Evolutionary conservation across 2,329 filamentous ascomycete species (phyloP), one percentile per base, ranked within the genome.

Genomic region (Ophiocordyceps polyrhachis-furcata): DNA sequence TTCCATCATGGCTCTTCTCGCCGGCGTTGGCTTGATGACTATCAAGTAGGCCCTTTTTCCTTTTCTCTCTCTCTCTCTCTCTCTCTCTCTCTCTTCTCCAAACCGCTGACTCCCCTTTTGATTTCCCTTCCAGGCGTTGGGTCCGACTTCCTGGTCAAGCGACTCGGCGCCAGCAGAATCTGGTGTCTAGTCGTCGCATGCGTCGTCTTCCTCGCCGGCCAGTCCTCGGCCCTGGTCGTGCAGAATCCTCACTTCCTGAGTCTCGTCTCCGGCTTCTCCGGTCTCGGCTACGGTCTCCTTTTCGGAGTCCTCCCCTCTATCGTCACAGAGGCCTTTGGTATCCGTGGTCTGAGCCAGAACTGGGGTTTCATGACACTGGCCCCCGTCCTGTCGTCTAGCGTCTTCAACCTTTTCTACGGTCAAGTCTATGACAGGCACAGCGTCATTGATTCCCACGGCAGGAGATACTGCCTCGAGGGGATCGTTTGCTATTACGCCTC

Each of bases 341-440:
- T 95, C 23, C 74, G 81, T 48, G 89, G 88, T 1, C 69, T 98
- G 42, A 87, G 82, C 45, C 85, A 94, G 57, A 98, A 96, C 56
- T 98, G 91, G 89, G 91, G 91, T 14, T 81, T 83, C 53, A 93
- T 98, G 79, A 95, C 86, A 0, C 68, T 95, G 42, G 81, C 85
- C 3, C 88, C 89, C 0, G 85, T 94, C 3, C 62, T 94, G 25
- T 87, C 81, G 9, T 88, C 86, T 43, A 93, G 96, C 54, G 61
- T 94, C 20, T 96, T 93, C 70, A 98, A 96, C 58, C 64, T 95
- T 1, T 77, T 91, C 47, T 98, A 96, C 58, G 91, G 91, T 43
- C 64, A 61, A 15, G 78, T 94, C 0, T 93, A 86, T 53, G 91
- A 98, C 58, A 65, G 66, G 9, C 87, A 95, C 60, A 88, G 81